A percentile compares a stretch with the other conserved stretches of the same genome.
phyloP scores from a whole-genome alignment of 75 land plant species.

The Picea glauca region DNA sequence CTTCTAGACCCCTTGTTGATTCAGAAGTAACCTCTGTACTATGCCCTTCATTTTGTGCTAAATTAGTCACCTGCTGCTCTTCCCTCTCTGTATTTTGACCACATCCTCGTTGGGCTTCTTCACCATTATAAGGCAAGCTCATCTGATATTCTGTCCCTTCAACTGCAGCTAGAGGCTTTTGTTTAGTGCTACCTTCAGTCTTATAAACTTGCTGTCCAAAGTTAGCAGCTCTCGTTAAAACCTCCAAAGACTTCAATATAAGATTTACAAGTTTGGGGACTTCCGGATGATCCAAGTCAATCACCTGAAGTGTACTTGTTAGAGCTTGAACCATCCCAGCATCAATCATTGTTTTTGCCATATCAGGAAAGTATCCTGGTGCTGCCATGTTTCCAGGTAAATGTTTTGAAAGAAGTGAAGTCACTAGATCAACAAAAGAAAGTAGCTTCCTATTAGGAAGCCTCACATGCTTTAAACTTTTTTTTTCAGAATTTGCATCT shows the following conservation, averaged over 20 bases:
- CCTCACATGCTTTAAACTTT: slow-evolving; percentile 12
- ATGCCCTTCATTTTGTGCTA: not conserved
- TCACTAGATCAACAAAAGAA: slow-evolving; percentile 36
- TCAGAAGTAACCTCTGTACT: not conserved
- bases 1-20: not conserved
- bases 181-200: not conserved
- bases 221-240: slow-evolving; percentile 21
- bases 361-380: slow-evolving; percentile 37
- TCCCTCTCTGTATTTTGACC: not conserved
- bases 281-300: slow-evolving; percentile 48
- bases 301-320: slow-evolving; percentile 34
- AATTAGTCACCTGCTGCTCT: not conserved
- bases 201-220: not conserved
- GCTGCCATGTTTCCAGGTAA: slow-evolving; percentile 26
- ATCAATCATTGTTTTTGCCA: slow-evolving; percentile 44
- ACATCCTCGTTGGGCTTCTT: not conserved
- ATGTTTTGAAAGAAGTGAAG: slow-evolving; percentile 28
- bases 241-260: slow-evolving; percentile 31
- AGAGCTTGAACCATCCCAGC: slow-evolving; percentile 38
- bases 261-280: slow-evolving; percentile 39
- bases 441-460: slow-evolving; percentile 26
- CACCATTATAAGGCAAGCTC: not conserved
- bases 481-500: slow-evolving; percentile 1
- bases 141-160: not conserved
- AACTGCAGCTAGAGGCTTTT: not conserved